Evolutionary conservation across 2,329 filamentous ascomycete species (phyloP), one percentile per base, ranked within the genome.

Genomic region (Colletotrichum kahawae): DNA sequence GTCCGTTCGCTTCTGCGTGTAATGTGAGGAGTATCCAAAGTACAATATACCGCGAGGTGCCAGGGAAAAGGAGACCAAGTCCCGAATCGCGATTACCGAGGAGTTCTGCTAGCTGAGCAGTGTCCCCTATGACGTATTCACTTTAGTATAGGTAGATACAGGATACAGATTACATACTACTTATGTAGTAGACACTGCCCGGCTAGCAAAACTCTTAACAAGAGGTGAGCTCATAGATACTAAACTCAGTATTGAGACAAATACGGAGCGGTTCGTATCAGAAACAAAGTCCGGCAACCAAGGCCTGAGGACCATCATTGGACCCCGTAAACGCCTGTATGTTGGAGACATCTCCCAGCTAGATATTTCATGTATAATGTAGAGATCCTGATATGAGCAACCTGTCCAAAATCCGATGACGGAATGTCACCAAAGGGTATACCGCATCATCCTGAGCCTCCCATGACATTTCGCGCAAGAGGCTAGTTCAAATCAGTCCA

Each of bases 401-500:
- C 14, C 24, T 7, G 16, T 33, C 34, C n/a, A 24, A 48, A 36
- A 16, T 33, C 56, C 29, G 14, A 18, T 24, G 21, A 33, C 34
- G 31, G 33, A 31, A n/a, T 13, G n/a, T 14, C 16, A 27, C 43
- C 43, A 68, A 60, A 68, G 70, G 70, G 70, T 68, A 75, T 73
- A 56, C 70, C 48, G 21, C 57, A 59, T 21, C 12, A 59, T 21
- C 12, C 24, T 59, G 29, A 59, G 34, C 73, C 69, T 64, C 57
- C 69, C 29, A 38, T 48, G 33, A 38, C 16, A 48, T 51, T 29
- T 73, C 34, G 34, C 34, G 14, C 24, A 43, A 27, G 24, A n/a
- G 4, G 33, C 68, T 54, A 75, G 34, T 63, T 67, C 76, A 77
- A 63, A 63, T 76, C 76, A 66, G 29, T 60, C 76, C 76, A 77